phyloP scores from a whole-genome alignment of 805 yeast species.

The Candida succiphila region DNA sequence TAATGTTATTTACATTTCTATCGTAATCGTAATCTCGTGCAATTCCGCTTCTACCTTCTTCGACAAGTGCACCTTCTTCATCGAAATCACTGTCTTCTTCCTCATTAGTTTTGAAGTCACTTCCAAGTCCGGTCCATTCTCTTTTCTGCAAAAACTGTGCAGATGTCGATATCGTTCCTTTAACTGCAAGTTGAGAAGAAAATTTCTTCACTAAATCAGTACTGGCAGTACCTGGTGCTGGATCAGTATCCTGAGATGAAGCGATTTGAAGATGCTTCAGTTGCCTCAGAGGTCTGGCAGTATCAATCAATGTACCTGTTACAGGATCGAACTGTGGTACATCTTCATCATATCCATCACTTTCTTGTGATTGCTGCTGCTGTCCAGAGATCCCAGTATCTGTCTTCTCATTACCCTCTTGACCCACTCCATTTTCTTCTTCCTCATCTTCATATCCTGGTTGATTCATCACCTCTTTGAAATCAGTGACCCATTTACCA shows the following conservation, averaged over 20 bases:
- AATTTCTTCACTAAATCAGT: constrained; percentile 44
- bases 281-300: constrained; percentile 69
- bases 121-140: constrained; percentile 84
- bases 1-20: constrained; percentile 14
- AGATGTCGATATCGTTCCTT: constrained; percentile 81
- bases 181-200: constrained; percentile 51
- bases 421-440: constrained; percentile 11
- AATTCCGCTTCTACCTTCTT: constrained; percentile 77
- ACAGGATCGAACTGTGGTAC: constrained; percentile 86
- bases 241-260: constrained; percentile 10
- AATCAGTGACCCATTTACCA: constrained; percentile 87
- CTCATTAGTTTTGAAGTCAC: constrained; percentile 44
- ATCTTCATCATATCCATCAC: constrained; percentile 26
- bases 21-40: constrained; percentile 75
- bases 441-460: constrained; percentile 24
- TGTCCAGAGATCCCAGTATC: too few species aligned
- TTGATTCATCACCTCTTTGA: constrained; percentile 39
- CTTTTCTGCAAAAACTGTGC: constrained; percentile 66
- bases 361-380: constrained; percentile 1
- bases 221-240: constrained; percentile 7
- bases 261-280: constrained; percentile 56
- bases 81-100: constrained; percentile 29
- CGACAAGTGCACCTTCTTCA: constrained; percentile 67
- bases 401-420: constrained; percentile 4
- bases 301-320: constrained; percentile 63